Evolutionary conservation across 148 eudicot species (phyloP).

Genomic region (Persicaria tinctoria): DNA sequence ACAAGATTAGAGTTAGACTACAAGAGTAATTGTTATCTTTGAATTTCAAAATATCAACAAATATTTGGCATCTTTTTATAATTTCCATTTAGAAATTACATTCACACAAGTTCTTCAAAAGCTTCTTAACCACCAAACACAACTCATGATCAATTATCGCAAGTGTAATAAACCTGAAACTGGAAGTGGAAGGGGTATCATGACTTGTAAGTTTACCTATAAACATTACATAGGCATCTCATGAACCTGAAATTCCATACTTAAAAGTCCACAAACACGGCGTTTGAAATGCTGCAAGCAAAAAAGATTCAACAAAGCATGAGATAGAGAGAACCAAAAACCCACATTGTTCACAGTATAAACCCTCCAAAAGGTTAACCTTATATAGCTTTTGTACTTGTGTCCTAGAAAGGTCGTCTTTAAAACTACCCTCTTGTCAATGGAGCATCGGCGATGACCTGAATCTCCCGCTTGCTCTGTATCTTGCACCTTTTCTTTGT

Average conservation of each 20-base stretch:
- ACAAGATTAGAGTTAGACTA: too few relatives aligned
- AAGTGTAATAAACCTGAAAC: too few relatives aligned
- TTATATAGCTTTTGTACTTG: too few relatives aligned
- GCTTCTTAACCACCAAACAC: too few relatives aligned
- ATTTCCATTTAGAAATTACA: too few relatives aligned
- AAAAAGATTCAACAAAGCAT: neutral
- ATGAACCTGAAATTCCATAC: neutral
- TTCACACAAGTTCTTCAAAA: too few relatives aligned
- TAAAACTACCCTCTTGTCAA: constrained; percentile 20
- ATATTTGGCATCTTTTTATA: too few relatives aligned
- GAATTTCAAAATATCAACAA: too few relatives aligned
- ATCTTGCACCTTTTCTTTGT: constrained; percentile 38
- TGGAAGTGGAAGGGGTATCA: neutral
- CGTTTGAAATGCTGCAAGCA: neutral
- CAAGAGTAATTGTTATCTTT: too few relatives aligned
- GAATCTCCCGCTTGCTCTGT: constrained; percentile 52
- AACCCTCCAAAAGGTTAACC: neutral
- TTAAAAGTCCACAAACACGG: neutral
- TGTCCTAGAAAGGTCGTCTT: neutral
- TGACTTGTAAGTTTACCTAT: neutral
- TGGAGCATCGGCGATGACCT: constrained; percentile 45
- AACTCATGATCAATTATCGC: too few relatives aligned
- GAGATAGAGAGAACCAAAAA: neutral
- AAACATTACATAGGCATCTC: neutral
- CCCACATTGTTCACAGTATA: neutral